Percentiles rank a stretch among this genome's conserved stretches.
These are phyloP conservation scores for Cryptococcus sp. DNA, from an alignment of 1,284 basidiomycete genomes.

Conservation along the genomic window DNA sequence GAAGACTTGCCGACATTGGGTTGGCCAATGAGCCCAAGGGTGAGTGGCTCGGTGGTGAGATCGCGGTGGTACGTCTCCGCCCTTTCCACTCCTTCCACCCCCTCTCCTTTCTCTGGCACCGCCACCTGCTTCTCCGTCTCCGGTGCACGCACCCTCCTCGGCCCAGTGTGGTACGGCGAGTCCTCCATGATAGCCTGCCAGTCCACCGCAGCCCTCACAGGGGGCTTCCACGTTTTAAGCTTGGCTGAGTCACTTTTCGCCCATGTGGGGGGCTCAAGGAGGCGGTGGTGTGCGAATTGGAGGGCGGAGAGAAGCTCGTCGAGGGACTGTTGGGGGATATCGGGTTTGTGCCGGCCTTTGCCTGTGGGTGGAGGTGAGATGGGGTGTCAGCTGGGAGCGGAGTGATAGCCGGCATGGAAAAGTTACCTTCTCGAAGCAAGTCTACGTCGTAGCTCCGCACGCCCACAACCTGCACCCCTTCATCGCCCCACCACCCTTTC, in stretches of 20 bases:
- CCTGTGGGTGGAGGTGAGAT: slow-evolving; percentile 5
- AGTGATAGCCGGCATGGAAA: not conserved
- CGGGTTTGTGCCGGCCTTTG: slow-evolving; percentile 56
- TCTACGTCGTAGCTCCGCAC: slow-evolving; percentile 69
- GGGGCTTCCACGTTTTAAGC: slow-evolving; percentile 64
- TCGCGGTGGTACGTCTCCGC: slow-evolving; percentile 23
- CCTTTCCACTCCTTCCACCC: slow-evolving; percentile 27
- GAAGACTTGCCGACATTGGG: slow-evolving; percentile 94
- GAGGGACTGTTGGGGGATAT: slow-evolving; percentile 57
- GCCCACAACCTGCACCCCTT: slow-evolving; percentile 57
- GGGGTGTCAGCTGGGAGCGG: not conserved
- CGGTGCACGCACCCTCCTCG: not conserved
- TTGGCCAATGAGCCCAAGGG: slow-evolving; percentile 83
- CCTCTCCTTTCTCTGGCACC: not conserved
- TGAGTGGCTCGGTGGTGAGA: slow-evolving; percentile 61
- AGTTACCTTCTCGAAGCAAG: slow-evolving; percentile 26
- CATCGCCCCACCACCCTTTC: slow-evolving; percentile 52
- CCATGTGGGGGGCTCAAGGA: slow-evolving; percentile 65
- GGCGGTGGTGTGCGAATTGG: slow-evolving; percentile 62
- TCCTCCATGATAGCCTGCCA: slow-evolving; percentile 56
- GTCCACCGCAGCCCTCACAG: slow-evolving; percentile 62
- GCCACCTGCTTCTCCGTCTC: not conserved
- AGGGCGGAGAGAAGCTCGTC: slow-evolving; percentile 64
- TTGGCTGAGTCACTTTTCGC: slow-evolving; percentile 57
- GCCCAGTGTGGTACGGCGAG: not conserved